Conservation (phyloP, 2,329 filamentous ascomycete species). For the Beauveria scarabaeidicola region DNA sequence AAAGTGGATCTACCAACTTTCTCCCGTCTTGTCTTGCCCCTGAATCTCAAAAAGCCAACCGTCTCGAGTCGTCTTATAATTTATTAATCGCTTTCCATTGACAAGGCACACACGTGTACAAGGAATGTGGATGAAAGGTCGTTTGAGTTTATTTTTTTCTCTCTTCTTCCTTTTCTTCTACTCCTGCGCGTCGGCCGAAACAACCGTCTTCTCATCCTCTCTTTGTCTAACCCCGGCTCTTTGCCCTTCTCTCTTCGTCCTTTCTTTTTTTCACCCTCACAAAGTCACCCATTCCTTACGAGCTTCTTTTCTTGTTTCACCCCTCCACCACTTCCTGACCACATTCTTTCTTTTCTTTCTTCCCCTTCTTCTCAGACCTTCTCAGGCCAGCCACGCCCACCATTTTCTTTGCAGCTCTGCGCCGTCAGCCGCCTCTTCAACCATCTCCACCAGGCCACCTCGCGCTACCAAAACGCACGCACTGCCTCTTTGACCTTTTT, state of each 20-base stretch:
- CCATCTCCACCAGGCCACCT: background rate
- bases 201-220: background rate
- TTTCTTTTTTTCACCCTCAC: too few relatives aligned
- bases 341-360: background rate
- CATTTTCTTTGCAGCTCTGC: background rate
- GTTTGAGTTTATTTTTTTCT: too few relatives aligned
- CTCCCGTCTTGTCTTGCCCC: too few relatives aligned
- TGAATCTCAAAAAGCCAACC: too few relatives aligned
- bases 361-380: background rate
- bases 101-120: too few relatives aligned
- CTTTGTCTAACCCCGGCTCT: background rate
- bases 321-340: background rate
- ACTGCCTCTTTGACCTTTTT: slow-evolving; percentile 1
- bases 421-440: background rate
- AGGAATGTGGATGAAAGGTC: too few relatives aligned
- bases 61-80: too few relatives aligned
- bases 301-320: background rate
- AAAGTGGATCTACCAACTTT: too few relatives aligned
- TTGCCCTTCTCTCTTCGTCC: background rate
- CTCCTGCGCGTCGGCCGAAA: slow-evolving; percentile 2
- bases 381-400: background rate
- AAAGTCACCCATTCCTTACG: too few relatives aligned
- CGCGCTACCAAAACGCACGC: slow-evolving; percentile 1
- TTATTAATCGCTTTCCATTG: too few relatives aligned
- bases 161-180: too few relatives aligned